Evolutionary conservation across 345 rosid species (phyloP).

Genomic region (Aquilaria malaccensis): DNA sequence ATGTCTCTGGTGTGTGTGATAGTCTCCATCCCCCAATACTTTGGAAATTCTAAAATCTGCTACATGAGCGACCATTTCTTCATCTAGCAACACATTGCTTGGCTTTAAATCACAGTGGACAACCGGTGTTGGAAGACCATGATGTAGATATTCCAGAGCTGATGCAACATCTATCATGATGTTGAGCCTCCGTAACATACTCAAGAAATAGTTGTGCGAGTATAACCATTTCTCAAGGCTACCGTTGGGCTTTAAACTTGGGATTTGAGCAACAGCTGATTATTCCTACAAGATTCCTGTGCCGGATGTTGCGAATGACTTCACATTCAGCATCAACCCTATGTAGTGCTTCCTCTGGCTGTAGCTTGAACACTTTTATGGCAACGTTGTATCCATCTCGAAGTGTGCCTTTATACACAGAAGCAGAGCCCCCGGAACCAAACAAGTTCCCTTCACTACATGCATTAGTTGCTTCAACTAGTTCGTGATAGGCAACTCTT

Average conservation of each 20-base stretch:
- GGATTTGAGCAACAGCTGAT: conserved; percentile 3
- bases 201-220: not conserved
- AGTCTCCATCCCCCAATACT: not conserved
- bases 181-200: conserved; percentile 1
- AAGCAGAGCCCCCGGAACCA: conserved; percentile 7
- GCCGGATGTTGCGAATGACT: not conserved
- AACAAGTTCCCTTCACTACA: conserved; percentile 11
- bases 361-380: conserved; percentile 4
- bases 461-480: conserved; percentile 9
- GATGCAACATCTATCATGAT: conserved; percentile 10
- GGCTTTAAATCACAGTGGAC: conserved; percentile 13
- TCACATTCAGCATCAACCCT: conserved; percentile 15
- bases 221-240: conserved; percentile 8
- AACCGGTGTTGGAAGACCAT: not conserved
- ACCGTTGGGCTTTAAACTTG: conserved; percentile 11
- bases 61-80: conserved; percentile 10
- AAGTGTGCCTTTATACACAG: conserved; percentile 9
- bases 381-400: not conserved
- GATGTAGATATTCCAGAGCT: conserved; percentile 14
- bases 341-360: not conserved
- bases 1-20: not conserved
- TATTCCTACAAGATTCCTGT: conserved; percentile 11
- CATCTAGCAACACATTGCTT: conserved; percentile 9
- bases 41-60: conserved; percentile 15
- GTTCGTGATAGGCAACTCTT: conserved; percentile 8